A percentile compares a stretch with the other conserved stretches of the same genome.
Conservation (phyloP, 352 stramenopile species). For the Phytophthora citricola region DNA sequence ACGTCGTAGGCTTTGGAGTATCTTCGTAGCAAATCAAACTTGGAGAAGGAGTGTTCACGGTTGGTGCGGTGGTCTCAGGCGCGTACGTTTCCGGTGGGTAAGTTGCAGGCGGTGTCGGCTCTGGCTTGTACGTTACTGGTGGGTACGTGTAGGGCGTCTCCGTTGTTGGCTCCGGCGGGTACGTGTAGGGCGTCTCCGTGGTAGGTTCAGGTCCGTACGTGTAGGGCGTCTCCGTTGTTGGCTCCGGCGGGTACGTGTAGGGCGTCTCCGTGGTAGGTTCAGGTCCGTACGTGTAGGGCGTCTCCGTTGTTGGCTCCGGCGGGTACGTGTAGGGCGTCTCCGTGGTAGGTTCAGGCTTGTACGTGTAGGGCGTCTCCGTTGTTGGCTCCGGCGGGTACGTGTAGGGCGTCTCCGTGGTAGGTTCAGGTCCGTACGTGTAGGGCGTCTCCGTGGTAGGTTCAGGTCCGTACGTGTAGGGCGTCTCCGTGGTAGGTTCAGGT, state of each 20-base stretch:
- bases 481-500: background rate
- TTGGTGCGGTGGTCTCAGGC: background rate
- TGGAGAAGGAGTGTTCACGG: conserved; percentile 5
- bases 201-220: background rate
- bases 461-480: background rate
- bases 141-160: background rate
- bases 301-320: too few species aligned
- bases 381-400: too few species aligned
- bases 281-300: background rate
- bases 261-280: background rate
- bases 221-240: background rate
- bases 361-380: background rate
- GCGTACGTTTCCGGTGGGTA: background rate
- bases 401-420: background rate
- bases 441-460: background rate
- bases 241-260: too few species aligned
- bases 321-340: background rate
- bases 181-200: background rate
- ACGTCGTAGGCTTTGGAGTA: conserved; percentile 6
- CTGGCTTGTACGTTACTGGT: conserved; percentile 14
- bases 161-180: too few species aligned
- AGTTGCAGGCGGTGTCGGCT: conserved; percentile 7
- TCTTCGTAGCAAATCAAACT: conserved; percentile 20
- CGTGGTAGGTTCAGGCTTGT: background rate
- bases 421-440: background rate